Evolutionary conservation across 1,139 yeast species (phyloP).

Genomic region (Petasospora rhodanensis): DNA sequence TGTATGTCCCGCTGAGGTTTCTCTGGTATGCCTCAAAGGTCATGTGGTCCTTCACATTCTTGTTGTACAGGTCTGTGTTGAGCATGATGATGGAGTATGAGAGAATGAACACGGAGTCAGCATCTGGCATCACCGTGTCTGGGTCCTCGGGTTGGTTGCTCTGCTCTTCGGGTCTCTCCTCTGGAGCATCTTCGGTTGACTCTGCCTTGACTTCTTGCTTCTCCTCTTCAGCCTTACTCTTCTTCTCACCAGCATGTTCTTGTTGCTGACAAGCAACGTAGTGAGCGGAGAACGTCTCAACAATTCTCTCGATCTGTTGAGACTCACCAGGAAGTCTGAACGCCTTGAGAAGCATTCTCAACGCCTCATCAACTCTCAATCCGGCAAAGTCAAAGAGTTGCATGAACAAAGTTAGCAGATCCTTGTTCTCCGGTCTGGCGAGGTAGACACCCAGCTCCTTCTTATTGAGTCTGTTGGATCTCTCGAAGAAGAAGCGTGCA

Average conservation of each 20-base stretch:
- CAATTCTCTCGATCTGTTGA: slow-evolving; percentile 89
- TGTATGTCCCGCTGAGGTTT: slow-evolving; percentile 77
- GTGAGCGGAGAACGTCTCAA: slow-evolving; percentile 79
- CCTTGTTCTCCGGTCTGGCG: slow-evolving; percentile 67
- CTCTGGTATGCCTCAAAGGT: slow-evolving; percentile 73
- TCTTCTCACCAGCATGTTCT: slow-evolving; percentile 27
- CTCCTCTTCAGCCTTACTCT: slow-evolving; percentile 45
- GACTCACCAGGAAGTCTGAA: slow-evolving; percentile 97
- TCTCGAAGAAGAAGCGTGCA: slow-evolving; percentile 71
- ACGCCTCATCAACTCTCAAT: slow-evolving; percentile 87
- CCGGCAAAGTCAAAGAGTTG: slow-evolving; percentile 68
- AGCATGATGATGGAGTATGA: slow-evolving; percentile 75
- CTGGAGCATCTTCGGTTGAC: too few species aligned
- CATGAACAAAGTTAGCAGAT: slow-evolving; percentile 62
- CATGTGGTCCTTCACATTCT: slow-evolving; percentile 84
- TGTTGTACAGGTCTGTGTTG: slow-evolving; percentile 75
- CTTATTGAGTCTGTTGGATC: slow-evolving; percentile 80
- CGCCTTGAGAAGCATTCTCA: slow-evolving; percentile 72
- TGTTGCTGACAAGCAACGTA: slow-evolving; percentile 59
- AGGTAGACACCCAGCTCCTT: slow-evolving; percentile 81
- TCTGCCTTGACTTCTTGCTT: slow-evolving; percentile 48
- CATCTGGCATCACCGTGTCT: slow-evolving; percentile 55
- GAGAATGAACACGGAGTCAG: slow-evolving; percentile 67
- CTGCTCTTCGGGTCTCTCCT: too few species aligned
- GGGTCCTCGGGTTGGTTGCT: slow-evolving; percentile 28